Evolutionary conservation across 257 asterid genomes (phyloP).

Genomic region (Mentha longifolia): DNA sequence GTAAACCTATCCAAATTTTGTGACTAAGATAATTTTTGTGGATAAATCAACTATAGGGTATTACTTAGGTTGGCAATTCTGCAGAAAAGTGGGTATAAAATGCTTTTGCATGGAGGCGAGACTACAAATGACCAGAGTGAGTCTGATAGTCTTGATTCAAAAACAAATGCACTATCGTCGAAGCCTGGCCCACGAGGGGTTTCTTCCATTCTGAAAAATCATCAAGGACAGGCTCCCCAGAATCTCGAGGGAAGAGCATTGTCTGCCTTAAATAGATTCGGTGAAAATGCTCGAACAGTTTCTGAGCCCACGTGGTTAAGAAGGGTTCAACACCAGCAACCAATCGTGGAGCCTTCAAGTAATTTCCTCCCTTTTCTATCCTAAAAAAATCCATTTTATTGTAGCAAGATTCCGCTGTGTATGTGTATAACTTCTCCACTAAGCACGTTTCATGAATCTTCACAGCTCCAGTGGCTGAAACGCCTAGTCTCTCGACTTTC

Average conservation of each 20-base stretch:
- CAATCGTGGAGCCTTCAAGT: slow-evolving; percentile 67
- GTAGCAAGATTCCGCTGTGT: slow-evolving; percentile 3
- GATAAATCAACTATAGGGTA: slow-evolving; percentile 57
- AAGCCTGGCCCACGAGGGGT: slow-evolving; percentile 47
- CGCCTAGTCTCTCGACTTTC: slow-evolving; percentile 58
- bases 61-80: slow-evolving; percentile 71
- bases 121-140: slow-evolving; percentile 46
- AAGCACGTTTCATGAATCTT: slow-evolving; percentile 22
- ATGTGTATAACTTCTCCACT: slow-evolving; percentile 12
- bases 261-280: slow-evolving; percentile 88
- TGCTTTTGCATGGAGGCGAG: slow-evolving; percentile 98
- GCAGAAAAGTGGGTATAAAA: slow-evolving; percentile 71
- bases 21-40: slow-evolving; percentile 28
- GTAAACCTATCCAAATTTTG: slow-evolving; percentile 5
- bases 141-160: slow-evolving; percentile 43
- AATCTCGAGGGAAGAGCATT: slow-evolving; percentile 90
- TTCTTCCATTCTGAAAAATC: slow-evolving; percentile 43
- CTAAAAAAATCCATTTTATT: neutral
- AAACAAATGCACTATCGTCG: slow-evolving; percentile 37
- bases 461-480: slow-evolving; percentile 49
- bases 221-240: slow-evolving; percentile 49
- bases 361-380: slow-evolving; percentile 16
- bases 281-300: slow-evolving; percentile 71
- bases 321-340: slow-evolving; percentile 78
- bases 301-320: slow-evolving; percentile 83